These are phyloP conservation scores for Casaregolazyma suthepensis DNA, from an alignment of 1,139 yeast species.

Conservation along the genomic window DNA sequence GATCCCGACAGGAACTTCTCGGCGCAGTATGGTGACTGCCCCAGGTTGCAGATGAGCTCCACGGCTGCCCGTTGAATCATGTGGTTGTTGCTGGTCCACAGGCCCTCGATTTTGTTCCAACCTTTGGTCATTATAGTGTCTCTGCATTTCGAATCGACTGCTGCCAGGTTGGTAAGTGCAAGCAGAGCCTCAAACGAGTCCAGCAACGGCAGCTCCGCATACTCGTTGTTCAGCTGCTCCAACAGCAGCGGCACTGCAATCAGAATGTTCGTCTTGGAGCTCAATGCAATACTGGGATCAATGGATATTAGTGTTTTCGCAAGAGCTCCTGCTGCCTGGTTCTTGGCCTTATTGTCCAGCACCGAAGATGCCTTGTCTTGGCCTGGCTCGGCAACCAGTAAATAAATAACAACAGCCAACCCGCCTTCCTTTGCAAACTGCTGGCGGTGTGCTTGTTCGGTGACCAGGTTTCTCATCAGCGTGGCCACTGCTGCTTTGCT, in stretches of 20 bases:
- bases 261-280: constrained; percentile 29
- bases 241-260: constrained; percentile 31
- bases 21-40: constrained; percentile 33
- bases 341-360: constrained; percentile 16
- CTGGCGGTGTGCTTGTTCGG: constrained; percentile 27
- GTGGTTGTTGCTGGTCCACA: constrained; percentile 31
- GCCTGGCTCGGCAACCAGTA: constrained; percentile 19
- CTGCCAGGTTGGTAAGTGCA: constrained; percentile 46
- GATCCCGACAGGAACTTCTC: constrained; percentile 33
- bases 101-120: constrained; percentile 37
- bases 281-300: constrained; percentile 33
- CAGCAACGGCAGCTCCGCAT: constrained; percentile 27
- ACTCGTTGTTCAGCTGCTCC: constrained; percentile 24
- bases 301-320: constrained; percentile 34
- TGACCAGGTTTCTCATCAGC: constrained; percentile 31
- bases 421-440: constrained; percentile 34
- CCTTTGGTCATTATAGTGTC: constrained; percentile 31
- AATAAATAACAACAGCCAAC: constrained; percentile 29
- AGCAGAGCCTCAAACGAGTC: constrained; percentile 43
- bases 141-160: constrained; percentile 35
- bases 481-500: constrained; percentile 27
- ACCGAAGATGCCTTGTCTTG: constrained; percentile 8
- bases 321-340: constrained; percentile 30
- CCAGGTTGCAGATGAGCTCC: constrained; percentile 37
- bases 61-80: constrained; percentile 34